phyloP scores from a whole-genome alignment of 2,329 filamentous ascomycete genomes.

The Metarhizium anisopliae region DNA sequence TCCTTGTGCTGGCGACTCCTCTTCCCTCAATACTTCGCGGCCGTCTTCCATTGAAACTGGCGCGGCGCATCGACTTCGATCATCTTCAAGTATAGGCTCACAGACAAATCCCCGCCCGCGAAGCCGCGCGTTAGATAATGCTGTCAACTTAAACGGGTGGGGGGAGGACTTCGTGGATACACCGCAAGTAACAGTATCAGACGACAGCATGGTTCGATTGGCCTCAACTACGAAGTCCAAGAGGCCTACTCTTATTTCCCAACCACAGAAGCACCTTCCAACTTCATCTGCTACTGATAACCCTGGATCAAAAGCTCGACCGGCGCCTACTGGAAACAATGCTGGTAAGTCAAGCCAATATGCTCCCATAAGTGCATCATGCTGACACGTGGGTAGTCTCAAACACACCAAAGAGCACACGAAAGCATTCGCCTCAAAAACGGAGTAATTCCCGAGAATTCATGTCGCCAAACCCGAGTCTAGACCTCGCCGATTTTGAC shows the following conservation, averaged over 20 bases:
- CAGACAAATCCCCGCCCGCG: neutral
- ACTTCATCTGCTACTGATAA: conserved; percentile 25
- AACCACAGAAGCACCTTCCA: conserved; percentile 30
- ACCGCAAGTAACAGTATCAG: conserved; percentile 17
- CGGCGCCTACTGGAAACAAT: conserved; percentile 5
- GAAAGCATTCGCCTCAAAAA: conserved; percentile 17
- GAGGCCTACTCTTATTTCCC: conserved; percentile 34
- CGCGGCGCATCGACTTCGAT: neutral
- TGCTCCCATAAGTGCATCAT: neutral
- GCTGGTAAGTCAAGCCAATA: conserved; percentile 3
- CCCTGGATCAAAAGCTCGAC: conserved; percentile 11
- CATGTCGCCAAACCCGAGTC: conserved; percentile 13
- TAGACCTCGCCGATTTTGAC: conserved; percentile 27
- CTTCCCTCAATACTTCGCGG: conserved; percentile 16
- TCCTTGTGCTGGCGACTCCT: conserved; percentile 22
- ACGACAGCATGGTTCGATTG: conserved; percentile 35
- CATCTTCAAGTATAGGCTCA: neutral
- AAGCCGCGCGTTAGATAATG: conserved; percentile 4
- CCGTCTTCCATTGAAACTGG: conserved; percentile 12
- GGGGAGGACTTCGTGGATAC: conserved; percentile 15
- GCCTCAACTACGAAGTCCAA: conserved; percentile 34
- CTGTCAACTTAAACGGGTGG: conserved; percentile 15
- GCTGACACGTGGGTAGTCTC: neutral
- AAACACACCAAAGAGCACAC: conserved; percentile 12
- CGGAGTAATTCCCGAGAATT: conserved; percentile 11